These are phyloP conservation scores for Protomyces macrosporus DNA, from an alignment of 1,139 yeast genomes.

Conservation along the genomic window DNA sequence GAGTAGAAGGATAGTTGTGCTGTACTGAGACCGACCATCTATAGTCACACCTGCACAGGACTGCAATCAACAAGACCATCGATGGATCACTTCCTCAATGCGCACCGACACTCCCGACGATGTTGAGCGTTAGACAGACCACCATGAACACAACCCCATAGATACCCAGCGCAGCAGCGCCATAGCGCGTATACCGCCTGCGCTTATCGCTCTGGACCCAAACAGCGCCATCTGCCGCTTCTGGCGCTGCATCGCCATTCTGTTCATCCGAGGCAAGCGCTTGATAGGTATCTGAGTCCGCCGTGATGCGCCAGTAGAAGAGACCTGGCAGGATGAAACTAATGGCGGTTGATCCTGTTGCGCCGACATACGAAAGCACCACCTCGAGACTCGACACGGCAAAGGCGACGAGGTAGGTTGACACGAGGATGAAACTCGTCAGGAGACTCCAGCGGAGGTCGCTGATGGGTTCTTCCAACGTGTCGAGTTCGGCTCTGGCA, in stretches of 20 bases:
- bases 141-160: conserved; percentile 81
- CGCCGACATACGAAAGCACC: conserved; percentile 87
- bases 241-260: conserved; percentile 4
- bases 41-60: too few species aligned
- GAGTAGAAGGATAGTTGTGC: too few species aligned
- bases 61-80: too few species aligned
- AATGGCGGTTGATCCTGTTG: conserved; percentile 91
- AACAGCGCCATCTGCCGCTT: conserved; percentile 16
- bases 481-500: background rate
- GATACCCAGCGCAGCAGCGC: conserved; percentile 55
- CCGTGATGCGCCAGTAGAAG: conserved; percentile 53
- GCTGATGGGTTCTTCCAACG: conserved; percentile 5
- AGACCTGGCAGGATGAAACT: conserved; percentile 90
- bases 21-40: too few species aligned
- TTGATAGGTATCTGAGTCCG: conserved; percentile 4
- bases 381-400: conserved; percentile 73
- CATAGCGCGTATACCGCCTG: conserved; percentile 44
- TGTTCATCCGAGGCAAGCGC: conserved; percentile 8
- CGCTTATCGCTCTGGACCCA: conserved; percentile 17
- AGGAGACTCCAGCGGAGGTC: conserved; percentile 50
- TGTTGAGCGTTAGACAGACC: conserved; percentile 50
- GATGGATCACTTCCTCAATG: background rate
- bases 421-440: conserved; percentile 57
- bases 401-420: conserved; percentile 69
- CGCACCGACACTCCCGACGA: conserved; percentile 9